Conservation (phyloP, 805 yeast species). For the Blastobotrys muscicola region DNA sequence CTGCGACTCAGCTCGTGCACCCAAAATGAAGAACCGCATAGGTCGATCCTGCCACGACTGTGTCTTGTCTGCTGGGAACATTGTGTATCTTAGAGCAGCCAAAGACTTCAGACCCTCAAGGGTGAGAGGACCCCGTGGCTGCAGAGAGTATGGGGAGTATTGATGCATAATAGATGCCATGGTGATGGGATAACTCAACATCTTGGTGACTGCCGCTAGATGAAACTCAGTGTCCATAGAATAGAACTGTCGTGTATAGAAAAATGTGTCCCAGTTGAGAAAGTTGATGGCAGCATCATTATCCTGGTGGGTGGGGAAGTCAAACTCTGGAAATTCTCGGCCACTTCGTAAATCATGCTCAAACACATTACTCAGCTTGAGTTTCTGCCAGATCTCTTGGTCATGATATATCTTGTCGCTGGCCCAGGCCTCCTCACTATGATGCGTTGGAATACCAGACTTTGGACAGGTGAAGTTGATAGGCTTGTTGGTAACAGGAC, state of each 20-base stretch:
- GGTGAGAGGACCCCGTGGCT: conserved; percentile 81
- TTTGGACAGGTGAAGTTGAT: conserved; percentile 83
- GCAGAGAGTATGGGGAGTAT: conserved; percentile 71
- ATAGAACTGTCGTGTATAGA: conserved; percentile 84
- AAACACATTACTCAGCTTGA: conserved; percentile 81
- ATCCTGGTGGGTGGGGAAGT: conserved; percentile 76
- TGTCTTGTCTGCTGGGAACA: conserved; percentile 60
- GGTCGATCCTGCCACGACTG: conserved; percentile 74
- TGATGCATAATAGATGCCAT: conserved; percentile 76
- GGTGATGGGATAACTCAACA: conserved; percentile 87
- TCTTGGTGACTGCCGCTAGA: conserved; percentile 88
- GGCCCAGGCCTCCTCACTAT: conserved; percentile 82
- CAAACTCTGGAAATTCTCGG: conserved; percentile 89
- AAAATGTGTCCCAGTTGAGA: conserved; percentile 83
- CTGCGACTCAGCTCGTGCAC: conserved; percentile 89
- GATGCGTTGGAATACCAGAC: conserved; percentile 96
- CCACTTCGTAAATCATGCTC: conserved; percentile 95
- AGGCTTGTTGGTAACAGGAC: conserved; percentile 80
- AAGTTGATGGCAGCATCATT: conserved; percentile 65
- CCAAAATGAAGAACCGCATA: conserved; percentile 77
- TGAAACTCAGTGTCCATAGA: conserved; percentile 98
- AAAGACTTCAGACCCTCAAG: conserved; percentile 88
- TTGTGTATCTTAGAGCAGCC: conserved; percentile 84
- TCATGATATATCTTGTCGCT: conserved; percentile 64
- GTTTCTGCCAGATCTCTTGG: conserved; percentile 53